These are phyloP conservation scores for Diplodia seriata DNA, from an alignment of 2,329 filamentous ascomycete species.

Conservation along the genomic window DNA sequence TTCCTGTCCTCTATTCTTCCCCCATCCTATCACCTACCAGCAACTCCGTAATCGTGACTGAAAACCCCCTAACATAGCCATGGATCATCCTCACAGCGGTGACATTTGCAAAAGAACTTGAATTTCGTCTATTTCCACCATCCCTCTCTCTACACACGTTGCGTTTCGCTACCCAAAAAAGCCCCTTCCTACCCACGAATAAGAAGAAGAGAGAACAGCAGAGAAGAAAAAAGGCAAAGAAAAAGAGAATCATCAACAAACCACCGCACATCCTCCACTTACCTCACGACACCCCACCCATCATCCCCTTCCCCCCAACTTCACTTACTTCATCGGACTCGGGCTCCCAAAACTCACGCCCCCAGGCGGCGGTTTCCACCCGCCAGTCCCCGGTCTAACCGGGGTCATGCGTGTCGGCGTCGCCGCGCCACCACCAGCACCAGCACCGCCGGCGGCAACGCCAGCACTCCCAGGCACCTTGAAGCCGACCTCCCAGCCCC, in stretches of 20 bases:
- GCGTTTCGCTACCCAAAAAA: not conserved
- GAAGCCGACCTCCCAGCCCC: slow-evolving; percentile 63
- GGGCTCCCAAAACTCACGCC: slow-evolving; percentile 45
- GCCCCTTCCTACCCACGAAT: not conserved
- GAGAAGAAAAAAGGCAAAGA: too few relatives aligned
- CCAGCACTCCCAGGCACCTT: slow-evolving; percentile 43
- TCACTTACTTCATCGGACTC: slow-evolving; percentile 45
- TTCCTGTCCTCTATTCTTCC: too few relatives aligned
- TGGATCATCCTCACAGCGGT: too few relatives aligned
- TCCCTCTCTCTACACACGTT: not conserved
- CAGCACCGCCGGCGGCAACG: slow-evolving; percentile 28
- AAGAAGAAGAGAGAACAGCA: not conserved
- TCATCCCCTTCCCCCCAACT: too few relatives aligned
- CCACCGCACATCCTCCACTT: not conserved
- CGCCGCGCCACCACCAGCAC: slow-evolving; percentile 30
- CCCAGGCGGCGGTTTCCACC: slow-evolving; percentile 32
- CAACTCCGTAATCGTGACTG: too few relatives aligned
- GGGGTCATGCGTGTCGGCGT: slow-evolving; percentile 35
- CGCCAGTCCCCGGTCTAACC: slow-evolving; percentile 34
- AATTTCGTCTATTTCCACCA: not conserved
- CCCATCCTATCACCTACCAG: too few relatives aligned
- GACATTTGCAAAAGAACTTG: not conserved
- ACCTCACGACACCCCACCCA: not conserved
- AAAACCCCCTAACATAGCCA: too few relatives aligned
- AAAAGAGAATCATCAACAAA: too few relatives aligned